Base-by-base conservation (phyloP, 208 protist genomes). In the Herpetomonas tarakana region DNA sequence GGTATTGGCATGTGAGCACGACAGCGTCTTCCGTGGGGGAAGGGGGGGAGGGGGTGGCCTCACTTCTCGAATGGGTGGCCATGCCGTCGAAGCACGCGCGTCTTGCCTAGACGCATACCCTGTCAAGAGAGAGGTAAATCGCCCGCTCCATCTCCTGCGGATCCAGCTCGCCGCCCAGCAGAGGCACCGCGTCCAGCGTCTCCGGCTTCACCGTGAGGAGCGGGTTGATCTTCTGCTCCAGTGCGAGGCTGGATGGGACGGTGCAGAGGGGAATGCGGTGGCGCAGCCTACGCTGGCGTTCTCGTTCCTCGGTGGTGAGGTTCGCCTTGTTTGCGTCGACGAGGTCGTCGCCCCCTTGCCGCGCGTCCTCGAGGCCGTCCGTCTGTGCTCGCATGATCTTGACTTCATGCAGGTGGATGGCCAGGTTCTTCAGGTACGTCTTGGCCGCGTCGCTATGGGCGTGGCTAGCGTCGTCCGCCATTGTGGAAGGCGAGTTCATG, bases 151-250 rank as follows among this genome's bases (percentile, higher is more conserved):
- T 39, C 25, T 25, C 67, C 7, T 35, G 57, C 12, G 58, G 26
- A 50, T 77, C 68, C 52, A 74, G 72, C 21, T 44, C 38, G 2
- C 47, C 62, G 7, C 64, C 65, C 24, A 49, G 30, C 3, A 59
- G 35, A 35, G 35, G 30, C 52, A 76, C 52, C 11, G 31, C 46
- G 24, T 72, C 70, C 21, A 92, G 69, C 35, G 62, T 71, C 25
- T 58, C 65, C 4, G 65, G 56, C n/a, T 74, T 68, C 27, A 90
- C 46, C 12, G 82, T 90, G 19, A 94, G 72, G 16, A 92, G 69
- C 25, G 84, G 71, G 46, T 94, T 94, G 28, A 85, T 74, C 21
- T 21, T 58, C 53, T 70, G 75, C 54, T 92, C 83, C 21, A 88
- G 49, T 11, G 62, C 70, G 1, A 94, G 53, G 16, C 82, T 91